Conservation (phyloP, 768 basidiomycete species). For the Pisolithus microcarpus region DNA sequence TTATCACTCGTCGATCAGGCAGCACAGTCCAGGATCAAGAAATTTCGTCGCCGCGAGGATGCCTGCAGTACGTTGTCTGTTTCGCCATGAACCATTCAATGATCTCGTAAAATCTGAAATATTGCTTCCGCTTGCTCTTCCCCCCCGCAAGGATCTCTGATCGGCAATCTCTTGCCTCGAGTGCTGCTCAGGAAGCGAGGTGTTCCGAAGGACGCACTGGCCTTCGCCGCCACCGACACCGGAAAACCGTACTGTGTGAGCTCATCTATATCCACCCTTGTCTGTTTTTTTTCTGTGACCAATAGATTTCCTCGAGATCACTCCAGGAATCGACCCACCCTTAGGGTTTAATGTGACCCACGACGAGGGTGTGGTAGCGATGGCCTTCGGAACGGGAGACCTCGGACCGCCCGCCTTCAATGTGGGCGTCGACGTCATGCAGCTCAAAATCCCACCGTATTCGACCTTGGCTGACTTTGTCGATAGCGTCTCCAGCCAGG, state of each 20-base stretch:
- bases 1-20: slow-evolving; percentile 52
- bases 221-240: slow-evolving; percentile 48
- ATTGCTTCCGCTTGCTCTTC: background rate
- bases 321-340: slow-evolving; percentile 40
- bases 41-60: slow-evolving; percentile 67
- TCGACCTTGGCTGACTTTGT: slow-evolving; percentile 56
- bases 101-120: background rate
- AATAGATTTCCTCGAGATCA: slow-evolving; percentile 30
- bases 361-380: slow-evolving; percentile 64
- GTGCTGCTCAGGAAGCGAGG: slow-evolving; percentile 55
- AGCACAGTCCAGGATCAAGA: slow-evolving; percentile 49
- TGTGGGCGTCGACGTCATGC: slow-evolving; percentile 81
- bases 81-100: too few species aligned
- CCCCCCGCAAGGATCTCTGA: slow-evolving; percentile 51
- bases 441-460: slow-evolving; percentile 53
- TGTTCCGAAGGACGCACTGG: slow-evolving; percentile 38
- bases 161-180: slow-evolving; percentile 71
- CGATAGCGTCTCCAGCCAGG: slow-evolving; percentile 59
- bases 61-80: slow-evolving; percentile 52
- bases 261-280: slow-evolving; percentile 6
- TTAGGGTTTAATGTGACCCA: slow-evolving; percentile 80
- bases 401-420: slow-evolving; percentile 50
- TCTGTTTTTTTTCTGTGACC: slow-evolving; percentile 1
- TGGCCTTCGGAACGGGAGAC: slow-evolving; percentile 45
- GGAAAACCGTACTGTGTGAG: slow-evolving; percentile 76